Conservation (phyloP, 495 filamentous ascomycete species). For the Hyaloscypha variabilis region DNA sequence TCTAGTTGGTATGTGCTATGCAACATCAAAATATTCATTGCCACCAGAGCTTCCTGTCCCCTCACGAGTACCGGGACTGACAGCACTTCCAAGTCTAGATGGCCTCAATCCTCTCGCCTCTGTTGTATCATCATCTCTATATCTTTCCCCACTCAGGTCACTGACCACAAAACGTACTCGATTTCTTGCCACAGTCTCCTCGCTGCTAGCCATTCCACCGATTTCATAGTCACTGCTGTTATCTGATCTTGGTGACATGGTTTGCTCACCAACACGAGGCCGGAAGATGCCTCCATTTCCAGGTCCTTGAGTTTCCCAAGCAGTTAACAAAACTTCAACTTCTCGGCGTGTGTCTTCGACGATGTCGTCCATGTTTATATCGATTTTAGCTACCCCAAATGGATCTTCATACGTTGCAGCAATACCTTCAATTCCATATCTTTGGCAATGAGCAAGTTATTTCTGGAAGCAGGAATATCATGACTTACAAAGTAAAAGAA, state of each 20-base stretch:
- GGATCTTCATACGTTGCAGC: constrained; percentile 64
- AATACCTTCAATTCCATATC: constrained; percentile 57
- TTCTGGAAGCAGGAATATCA: neutral
- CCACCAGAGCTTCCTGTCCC: neutral
- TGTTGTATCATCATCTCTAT: constrained; percentile 22
- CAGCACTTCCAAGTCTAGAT: constrained; percentile 18
- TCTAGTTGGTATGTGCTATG: neutral
- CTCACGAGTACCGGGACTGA: constrained; percentile 20
- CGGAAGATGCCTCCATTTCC: constrained; percentile 27
- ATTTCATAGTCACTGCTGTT: constrained; percentile 22
- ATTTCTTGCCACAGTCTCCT: neutral
- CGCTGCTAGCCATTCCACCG: neutral
- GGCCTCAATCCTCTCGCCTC: constrained; percentile 11
- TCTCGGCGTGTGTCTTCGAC: constrained; percentile 68
- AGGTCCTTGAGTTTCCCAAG: constrained; percentile 55
- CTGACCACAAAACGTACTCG: constrained; percentile 26
- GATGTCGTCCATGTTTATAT: constrained; percentile 80
- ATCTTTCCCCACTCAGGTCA: constrained; percentile 21
- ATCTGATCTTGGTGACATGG: constrained; percentile 20
- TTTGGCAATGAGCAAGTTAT: constrained; percentile 1
- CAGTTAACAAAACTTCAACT: constrained; percentile 62
- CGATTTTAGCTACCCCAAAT: constrained; percentile 70
- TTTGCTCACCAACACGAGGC: constrained; percentile 18
- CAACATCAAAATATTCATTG: constrained; percentile 17
- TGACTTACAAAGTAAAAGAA: constrained; percentile 69